Evolutionary conservation across 2,329 filamentous ascomycete species (phyloP), one percentile per base, ranked within the genome.

Genomic region (Sclerotinia nivalis): DNA sequence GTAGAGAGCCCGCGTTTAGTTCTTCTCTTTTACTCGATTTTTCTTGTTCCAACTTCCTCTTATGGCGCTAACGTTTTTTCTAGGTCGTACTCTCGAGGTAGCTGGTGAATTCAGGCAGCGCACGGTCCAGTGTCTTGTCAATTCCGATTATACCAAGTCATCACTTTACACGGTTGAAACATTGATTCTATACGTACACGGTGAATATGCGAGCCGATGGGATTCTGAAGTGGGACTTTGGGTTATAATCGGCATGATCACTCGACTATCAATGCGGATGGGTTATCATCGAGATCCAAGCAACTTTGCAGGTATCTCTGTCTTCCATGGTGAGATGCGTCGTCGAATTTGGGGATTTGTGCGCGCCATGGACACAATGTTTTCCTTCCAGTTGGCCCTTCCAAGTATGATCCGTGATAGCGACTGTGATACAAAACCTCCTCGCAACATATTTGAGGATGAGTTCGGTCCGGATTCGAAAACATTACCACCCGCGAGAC

Each of bases 401-500:
- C 84, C 84, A 31, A 81, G 82, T 6, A 93, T 94, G 85, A 89
- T 94, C 37, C 87, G 91, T 72, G 86, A 90, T 18, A 85, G 90
- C 61, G 89, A 93, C 76, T 93, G 89, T 69, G 93, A 96, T 76
- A 90, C 91, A 0, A 85, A 90, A 74, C 81, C 92, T 8, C 92
- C 92, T 0, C 87, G 89, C 69, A 96, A 95, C 76, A 85, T 95
- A 22, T 92, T 92, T 77, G 92, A 96, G 74, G 91, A 94, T 72
- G 92, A 95, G 74, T 89, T 96, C 52, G 86, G 89, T 60, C 89
- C 90, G 4, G 86, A 87, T 31, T 90, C 88, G 72, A 90, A 89
- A 73, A 81, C 84, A 10, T 79, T 95, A 13, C 92, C 92, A 0
- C 85, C 87, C 1, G 87, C 90, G 0, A 83, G 91, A 69, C 89